These are phyloP conservation scores for Neurospora sp. DNA, from an alignment of 495 filamentous ascomycete genomes.

Conservation along the genomic window DNA sequence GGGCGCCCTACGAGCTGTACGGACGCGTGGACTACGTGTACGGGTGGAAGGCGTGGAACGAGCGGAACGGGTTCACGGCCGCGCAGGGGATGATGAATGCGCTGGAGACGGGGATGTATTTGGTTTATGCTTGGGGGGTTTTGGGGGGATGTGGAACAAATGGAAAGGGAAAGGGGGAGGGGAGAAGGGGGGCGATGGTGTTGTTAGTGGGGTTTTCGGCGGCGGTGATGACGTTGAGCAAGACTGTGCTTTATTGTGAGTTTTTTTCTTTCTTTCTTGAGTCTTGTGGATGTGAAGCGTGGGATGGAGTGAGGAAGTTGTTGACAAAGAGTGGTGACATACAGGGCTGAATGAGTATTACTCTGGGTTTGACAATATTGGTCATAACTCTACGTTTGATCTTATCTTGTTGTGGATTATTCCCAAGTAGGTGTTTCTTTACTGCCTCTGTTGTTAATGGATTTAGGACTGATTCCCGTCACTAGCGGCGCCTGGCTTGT, in stretches of 20 bases:
- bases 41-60: slow-evolving; percentile 66
- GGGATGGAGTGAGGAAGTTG: neutral
- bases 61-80: slow-evolving; percentile 64
- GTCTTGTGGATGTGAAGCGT: neutral
- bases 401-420: slow-evolving; percentile 65
- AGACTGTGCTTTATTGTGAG: slow-evolving; percentile 82
- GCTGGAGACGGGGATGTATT: slow-evolving; percentile 61
- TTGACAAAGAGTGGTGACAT: neutral
- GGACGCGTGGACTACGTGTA: slow-evolving; percentile 75
- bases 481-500: slow-evolving; percentile 69
- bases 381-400: slow-evolving; percentile 53
- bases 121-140: slow-evolving; percentile 48
- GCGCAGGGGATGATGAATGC: slow-evolving; percentile 69
- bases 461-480: slow-evolving; percentile 2
- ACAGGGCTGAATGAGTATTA: slow-evolving; percentile 68
- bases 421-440: slow-evolving; percentile 58
- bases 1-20: slow-evolving; percentile 74
- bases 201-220: slow-evolving; percentile 58
- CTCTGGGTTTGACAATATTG: slow-evolving; percentile 68
- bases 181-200: slow-evolving; percentile 50
- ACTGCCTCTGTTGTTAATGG: neutral
- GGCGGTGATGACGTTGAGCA: slow-evolving; percentile 73
- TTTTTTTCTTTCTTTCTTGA: slow-evolving; percentile 9
- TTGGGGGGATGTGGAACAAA: slow-evolving; percentile 14
- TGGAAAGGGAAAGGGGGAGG: slow-evolving; percentile 35